Conservation (phyloP, 2,329 filamentous ascomycete species). For the Didymella pomorum region DNA sequence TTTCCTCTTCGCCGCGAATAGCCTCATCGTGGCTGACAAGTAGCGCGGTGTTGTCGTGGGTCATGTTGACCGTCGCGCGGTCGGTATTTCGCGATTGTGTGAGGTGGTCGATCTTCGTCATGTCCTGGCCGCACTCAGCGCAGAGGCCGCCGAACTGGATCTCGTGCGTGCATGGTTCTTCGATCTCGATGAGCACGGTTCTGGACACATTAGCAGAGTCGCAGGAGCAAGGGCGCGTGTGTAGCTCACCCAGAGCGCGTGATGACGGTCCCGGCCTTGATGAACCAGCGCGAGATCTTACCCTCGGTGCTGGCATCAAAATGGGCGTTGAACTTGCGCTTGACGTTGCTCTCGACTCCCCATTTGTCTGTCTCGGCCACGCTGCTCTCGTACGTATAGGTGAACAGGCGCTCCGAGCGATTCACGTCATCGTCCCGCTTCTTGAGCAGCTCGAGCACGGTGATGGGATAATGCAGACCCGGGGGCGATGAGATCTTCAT, state of each 20-base stretch:
- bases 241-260: slow-evolving; percentile 53
- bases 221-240: slow-evolving; percentile 5
- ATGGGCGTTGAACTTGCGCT: slow-evolving; percentile 75
- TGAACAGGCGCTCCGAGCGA: slow-evolving; percentile 79
- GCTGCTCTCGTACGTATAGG: slow-evolving; percentile 84
- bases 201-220: slow-evolving; percentile 47
- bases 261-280: slow-evolving; percentile 71
- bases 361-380: slow-evolving; percentile 73
- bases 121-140: slow-evolving; percentile 91
- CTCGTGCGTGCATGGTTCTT: slow-evolving; percentile 90
- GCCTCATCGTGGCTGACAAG: slow-evolving; percentile 87
- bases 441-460: slow-evolving; percentile 84
- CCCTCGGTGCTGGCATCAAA: slow-evolving; percentile 89
- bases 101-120: slow-evolving; percentile 89
- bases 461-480: slow-evolving; percentile 87
- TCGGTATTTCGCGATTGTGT: slow-evolving; percentile 79
- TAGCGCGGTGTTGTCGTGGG: slow-evolving; percentile 87
- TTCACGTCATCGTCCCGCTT: slow-evolving; percentile 76
- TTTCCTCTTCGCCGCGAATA: slow-evolving; percentile 80
- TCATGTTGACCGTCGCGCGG: slow-evolving; percentile 92
- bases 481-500: slow-evolving; percentile 60
- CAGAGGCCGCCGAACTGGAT: slow-evolving; percentile 92
- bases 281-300: slow-evolving; percentile 76
- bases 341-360: slow-evolving; percentile 73
- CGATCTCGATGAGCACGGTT: slow-evolving; percentile 73